phyloP scores from a whole-genome alignment of 2,329 filamentous ascomycete genomes.

The Apiospora pterosperma region DNA sequence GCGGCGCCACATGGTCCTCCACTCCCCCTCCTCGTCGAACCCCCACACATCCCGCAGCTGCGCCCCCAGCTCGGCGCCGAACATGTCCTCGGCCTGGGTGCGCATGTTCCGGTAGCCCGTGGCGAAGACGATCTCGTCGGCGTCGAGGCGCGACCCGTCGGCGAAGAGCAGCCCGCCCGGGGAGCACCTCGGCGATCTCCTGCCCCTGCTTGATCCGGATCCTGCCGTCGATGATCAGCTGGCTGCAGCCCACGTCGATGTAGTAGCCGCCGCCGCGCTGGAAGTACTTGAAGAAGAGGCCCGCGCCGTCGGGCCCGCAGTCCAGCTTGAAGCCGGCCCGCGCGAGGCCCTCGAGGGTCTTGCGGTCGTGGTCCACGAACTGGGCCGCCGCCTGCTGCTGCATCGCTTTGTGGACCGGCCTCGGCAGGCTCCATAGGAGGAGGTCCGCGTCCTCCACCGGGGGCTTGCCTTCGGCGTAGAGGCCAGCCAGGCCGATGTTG shows the following conservation, averaged over 20 bases:
- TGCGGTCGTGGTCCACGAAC: constrained; percentile 32
- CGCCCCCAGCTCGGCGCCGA: constrained; percentile 60
- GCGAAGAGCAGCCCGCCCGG: constrained; percentile 36
- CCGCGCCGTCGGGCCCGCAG: constrained; percentile 49
- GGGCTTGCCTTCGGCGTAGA: constrained; percentile 51
- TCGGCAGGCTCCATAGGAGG: constrained; percentile 53
- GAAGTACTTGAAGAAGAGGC: constrained; percentile 57
- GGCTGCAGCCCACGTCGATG: constrained; percentile 52
- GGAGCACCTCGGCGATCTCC: constrained; percentile 42
- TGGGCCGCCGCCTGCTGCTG: constrained; percentile 43
- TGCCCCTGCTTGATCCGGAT: constrained; percentile 52
- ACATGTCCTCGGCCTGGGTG: constrained; percentile 55
- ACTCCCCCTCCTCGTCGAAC: constrained; percentile 52
- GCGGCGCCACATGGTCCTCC: constrained; percentile 44
- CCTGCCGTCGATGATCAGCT: constrained; percentile 53
- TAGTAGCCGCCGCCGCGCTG: constrained; percentile 60
- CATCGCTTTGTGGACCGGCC: constrained; percentile 56
- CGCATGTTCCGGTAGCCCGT: constrained; percentile 65
- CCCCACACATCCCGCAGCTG: constrained; percentile 60
- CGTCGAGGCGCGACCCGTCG: constrained; percentile 47
- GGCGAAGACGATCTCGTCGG: constrained; percentile 55
- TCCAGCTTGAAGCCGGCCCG: constrained; percentile 58
- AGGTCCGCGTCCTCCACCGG: constrained; percentile 66
- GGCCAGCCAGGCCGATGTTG: constrained; percentile 48
- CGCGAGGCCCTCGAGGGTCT: constrained; percentile 44